phyloP scores from a whole-genome alignment of 139 green algal genomes.

The Chlorella vulgaris region DNA sequence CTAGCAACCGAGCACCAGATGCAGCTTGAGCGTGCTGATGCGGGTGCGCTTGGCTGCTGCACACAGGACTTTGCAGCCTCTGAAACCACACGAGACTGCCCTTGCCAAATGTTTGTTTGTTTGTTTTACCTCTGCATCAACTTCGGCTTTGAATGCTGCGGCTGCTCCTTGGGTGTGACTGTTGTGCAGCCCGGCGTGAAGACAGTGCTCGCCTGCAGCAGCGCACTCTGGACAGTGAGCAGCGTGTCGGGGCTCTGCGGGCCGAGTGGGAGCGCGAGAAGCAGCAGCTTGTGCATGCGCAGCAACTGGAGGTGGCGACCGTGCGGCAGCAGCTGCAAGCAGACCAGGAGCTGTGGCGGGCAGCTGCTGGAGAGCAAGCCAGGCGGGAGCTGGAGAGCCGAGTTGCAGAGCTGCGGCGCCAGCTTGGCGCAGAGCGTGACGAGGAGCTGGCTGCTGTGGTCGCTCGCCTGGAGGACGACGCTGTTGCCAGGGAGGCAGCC shows the following conservation, averaged over 20 bases:
- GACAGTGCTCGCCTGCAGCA: constrained; percentile 6
- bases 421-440: constrained; percentile 31
- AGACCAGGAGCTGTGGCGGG: constrained; percentile 47
- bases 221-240: constrained; percentile 16
- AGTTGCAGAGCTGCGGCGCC: constrained; percentile 29
- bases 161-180: background rate
- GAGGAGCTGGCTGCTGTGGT: constrained; percentile 34
- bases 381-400: constrained; percentile 40
- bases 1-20: constrained; percentile 37
- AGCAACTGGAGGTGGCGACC: constrained; percentile 26
- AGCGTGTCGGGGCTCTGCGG: constrained; percentile 34
- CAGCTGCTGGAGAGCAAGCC: constrained; percentile 43
- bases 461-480: constrained; percentile 35
- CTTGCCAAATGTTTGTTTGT: too few species aligned
- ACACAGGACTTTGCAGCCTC: background rate
- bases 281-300: constrained; percentile 10
- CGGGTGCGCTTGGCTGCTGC: background rate
- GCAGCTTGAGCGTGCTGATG: constrained; percentile 27
- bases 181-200: background rate
- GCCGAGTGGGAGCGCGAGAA: constrained; percentile 29
- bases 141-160: background rate
- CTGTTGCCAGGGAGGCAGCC: constrained; percentile 8
- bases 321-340: constrained; percentile 25
- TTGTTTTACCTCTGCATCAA: too few species aligned
- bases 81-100: too few species aligned